A percentile compares a stretch with the other conserved stretches of the same genome.
Conservation (phyloP, 192 early-diverging fungal genomes). For the Coemansia sp. region DNA sequence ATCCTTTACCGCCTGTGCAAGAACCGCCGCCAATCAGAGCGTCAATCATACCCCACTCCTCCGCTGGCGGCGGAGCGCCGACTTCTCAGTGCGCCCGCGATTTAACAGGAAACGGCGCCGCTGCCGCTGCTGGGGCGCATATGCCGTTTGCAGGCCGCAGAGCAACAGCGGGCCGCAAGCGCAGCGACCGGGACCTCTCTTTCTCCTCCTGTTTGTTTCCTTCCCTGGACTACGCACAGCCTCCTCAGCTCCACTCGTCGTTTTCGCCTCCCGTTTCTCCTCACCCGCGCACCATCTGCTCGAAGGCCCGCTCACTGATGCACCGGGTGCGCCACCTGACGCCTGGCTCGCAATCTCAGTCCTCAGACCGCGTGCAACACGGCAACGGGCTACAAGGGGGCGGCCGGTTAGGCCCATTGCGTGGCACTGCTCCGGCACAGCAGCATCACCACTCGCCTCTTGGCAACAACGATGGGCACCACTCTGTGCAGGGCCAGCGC, state of each 20-base stretch:
- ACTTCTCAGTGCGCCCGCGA: background rate
- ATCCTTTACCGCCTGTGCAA: background rate
- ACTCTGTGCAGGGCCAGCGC: slow-evolving; percentile 2
- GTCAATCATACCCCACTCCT: background rate
- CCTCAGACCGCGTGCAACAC: background rate
- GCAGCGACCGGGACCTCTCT: background rate
- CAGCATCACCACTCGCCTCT: background rate
- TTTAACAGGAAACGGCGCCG: background rate
- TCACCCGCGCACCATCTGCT: slow-evolving; percentile 39
- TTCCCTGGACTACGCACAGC: background rate
- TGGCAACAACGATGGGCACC: background rate
- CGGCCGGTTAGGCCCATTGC: no score
- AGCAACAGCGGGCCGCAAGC: background rate
- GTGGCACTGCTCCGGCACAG: no score
- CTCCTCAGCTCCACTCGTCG: slow-evolving; percentile 34
- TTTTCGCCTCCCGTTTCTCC: slow-evolving; percentile 43
- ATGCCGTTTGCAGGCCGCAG: slow-evolving; percentile 1
- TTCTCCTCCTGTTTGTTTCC: slow-evolving; percentile 4
- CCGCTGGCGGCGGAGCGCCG: background rate
- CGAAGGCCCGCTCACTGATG: slow-evolving; percentile 33
- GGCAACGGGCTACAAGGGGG: background rate
- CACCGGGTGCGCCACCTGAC: slow-evolving; percentile 20
- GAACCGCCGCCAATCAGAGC: background rate
- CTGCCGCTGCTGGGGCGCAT: background rate
- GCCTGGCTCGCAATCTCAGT: slow-evolving; percentile 3